Conservation (phyloP, 2,329 filamentous ascomycete genomes). For the Neopestalotiopsis sp. region DNA sequence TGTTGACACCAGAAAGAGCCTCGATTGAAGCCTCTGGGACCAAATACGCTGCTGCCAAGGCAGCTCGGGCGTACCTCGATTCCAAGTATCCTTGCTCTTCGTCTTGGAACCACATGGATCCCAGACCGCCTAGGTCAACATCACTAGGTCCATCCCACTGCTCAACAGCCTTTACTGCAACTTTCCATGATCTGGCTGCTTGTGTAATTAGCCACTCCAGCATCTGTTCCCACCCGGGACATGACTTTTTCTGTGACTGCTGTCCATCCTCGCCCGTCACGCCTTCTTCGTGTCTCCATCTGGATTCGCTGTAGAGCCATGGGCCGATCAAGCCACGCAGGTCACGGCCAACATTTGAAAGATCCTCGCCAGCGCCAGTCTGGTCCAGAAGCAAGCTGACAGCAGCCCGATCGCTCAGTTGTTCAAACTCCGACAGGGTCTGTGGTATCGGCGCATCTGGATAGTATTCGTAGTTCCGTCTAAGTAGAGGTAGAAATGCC, state of each 20-base stretch:
- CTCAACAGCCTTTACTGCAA: conserved; percentile 67
- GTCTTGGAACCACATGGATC: conserved; percentile 62
- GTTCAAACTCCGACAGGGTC: conserved; percentile 68
- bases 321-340: conserved; percentile 72
- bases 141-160: conserved; percentile 78
- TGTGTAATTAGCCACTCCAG: conserved; percentile 70
- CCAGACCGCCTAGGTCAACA: conserved; percentile 68
- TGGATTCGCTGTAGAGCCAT: conserved; percentile 71
- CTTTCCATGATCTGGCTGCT: conserved; percentile 63
- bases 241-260: conserved; percentile 38
- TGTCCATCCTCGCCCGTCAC: conserved; percentile 29
- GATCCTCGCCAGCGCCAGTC: conserved; percentile 48
- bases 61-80: conserved; percentile 68
- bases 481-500: conserved; percentile 69
- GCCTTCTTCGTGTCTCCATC: conserved; percentile 52
- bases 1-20: conserved; percentile 64
- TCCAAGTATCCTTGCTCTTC: conserved; percentile 64
- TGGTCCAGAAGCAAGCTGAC: conserved; percentile 66
- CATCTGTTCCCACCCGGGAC: conserved; percentile 71
- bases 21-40: conserved; percentile 64
- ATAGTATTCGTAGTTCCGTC: conserved; percentile 74
- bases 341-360: conserved; percentile 61
- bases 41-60: conserved; percentile 70
- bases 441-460: conserved; percentile 51
- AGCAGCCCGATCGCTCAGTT: conserved; percentile 61